phyloP scores from a whole-genome alignment of 2,329 filamentous ascomycete genomes.

The Ramichloridium luteum region DNA sequence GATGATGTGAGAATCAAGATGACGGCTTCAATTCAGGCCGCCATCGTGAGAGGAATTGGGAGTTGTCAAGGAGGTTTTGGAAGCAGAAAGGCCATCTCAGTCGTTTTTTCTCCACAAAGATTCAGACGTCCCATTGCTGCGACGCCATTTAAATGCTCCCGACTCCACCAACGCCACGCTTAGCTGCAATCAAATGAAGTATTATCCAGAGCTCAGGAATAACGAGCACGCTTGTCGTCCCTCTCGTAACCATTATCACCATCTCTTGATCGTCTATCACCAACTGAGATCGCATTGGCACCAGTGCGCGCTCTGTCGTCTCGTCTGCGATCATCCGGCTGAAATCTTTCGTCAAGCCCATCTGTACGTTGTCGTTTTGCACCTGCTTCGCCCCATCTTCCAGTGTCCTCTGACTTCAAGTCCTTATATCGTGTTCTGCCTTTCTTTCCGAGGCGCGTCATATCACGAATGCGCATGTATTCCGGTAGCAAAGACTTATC shows the following conservation, averaged over 20 bases:
- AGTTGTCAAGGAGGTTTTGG: too few relatives aligned
- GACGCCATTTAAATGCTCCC: too few relatives aligned
- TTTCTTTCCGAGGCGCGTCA: constrained; percentile 87
- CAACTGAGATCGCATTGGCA: constrained; percentile 59
- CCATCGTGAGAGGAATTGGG: too few relatives aligned
- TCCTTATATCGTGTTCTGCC: constrained; percentile 84
- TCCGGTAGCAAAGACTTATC: constrained; percentile 77
- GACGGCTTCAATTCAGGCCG: too few relatives aligned
- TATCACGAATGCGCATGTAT: constrained; percentile 84
- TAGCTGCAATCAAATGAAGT: too few relatives aligned
- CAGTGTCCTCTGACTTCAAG: constrained; percentile 80
- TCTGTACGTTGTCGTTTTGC: constrained; percentile 38
- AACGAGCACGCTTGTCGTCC: constrained; percentile 33
- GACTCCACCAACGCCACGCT: too few relatives aligned
- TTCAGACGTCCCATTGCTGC: too few relatives aligned
- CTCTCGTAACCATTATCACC: constrained; percentile 28
- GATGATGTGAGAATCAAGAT: too few relatives aligned
- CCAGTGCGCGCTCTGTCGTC: constrained; percentile 44
- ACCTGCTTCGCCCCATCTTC: constrained; percentile 58
- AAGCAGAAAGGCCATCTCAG: too few relatives aligned
- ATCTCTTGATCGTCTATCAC: constrained; percentile 43
- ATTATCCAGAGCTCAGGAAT: too few relatives aligned
- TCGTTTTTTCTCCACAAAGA: too few relatives aligned
- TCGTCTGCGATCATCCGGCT: constrained; percentile 43
- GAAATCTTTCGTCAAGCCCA: constrained; percentile 54